These are phyloP conservation scores for Cornus suecica DNA, from an alignment of 148 eudicot genomes.

Conservation along the genomic window DNA sequence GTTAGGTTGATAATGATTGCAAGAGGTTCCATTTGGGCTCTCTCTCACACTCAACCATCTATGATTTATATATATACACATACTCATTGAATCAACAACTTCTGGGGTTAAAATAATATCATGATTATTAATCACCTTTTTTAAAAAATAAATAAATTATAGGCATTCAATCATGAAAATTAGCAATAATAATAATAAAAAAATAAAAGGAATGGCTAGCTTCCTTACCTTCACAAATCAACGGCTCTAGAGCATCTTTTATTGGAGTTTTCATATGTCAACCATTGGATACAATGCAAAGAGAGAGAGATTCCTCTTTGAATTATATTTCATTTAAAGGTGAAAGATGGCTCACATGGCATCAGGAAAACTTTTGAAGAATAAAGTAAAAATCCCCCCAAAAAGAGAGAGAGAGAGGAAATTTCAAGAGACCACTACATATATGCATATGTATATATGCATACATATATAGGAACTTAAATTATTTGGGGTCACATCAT, in stretches of 20 bases:
- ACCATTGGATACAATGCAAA: background rate
- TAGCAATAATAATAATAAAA: background rate
- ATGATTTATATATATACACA: background rate
- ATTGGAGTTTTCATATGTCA: background rate
- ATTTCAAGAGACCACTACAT: slow-evolving; percentile 24
- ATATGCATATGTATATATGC: too few species aligned
- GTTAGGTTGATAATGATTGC: slow-evolving; percentile 10
- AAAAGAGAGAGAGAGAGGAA: slow-evolving; percentile 3
- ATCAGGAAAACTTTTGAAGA: slow-evolving; percentile 10
- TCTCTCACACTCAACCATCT: background rate
- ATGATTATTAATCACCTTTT: background rate
- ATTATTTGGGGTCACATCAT: slow-evolving; percentile 11
- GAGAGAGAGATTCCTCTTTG: background rate
- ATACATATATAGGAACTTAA: too few species aligned
- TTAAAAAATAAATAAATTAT: background rate
- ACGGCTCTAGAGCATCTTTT: background rate
- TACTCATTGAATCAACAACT: slow-evolving; percentile 7
- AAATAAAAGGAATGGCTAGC: background rate
- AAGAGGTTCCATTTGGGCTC: background rate
- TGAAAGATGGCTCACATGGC: slow-evolving; percentile 13
- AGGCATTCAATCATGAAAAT: slow-evolving; percentile 2
- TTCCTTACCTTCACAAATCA: background rate
- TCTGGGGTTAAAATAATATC: background rate
- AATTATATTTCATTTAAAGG: background rate
- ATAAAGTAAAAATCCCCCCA: background rate